Evolutionary conservation across 2,329 filamentous ascomycete species (phyloP).

Genomic region (Aspergillus sp.): DNA sequence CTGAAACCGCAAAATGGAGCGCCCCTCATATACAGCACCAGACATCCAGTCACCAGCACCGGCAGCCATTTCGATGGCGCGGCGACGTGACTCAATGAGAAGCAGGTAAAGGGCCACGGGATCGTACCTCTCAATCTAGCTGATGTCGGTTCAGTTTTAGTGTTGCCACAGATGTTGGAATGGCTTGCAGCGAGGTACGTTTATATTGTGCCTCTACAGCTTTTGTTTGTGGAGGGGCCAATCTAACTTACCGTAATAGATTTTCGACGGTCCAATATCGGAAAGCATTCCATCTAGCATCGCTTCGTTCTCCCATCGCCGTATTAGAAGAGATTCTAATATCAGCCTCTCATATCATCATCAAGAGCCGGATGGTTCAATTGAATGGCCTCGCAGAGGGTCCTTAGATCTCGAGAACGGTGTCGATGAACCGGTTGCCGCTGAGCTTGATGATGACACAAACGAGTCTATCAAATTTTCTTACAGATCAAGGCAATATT

Average conservation of each 20-base stretch:
- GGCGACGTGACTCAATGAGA: constrained; percentile 38
- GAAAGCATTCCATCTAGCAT: constrained; percentile 95
- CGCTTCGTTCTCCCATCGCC: constrained; percentile 85
- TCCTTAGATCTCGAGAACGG: constrained; percentile 46
- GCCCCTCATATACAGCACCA: constrained; percentile 24
- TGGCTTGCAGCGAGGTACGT: constrained; percentile 89
- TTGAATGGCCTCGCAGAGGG: constrained; percentile 52
- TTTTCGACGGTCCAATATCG: constrained; percentile 88
- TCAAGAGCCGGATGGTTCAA: constrained; percentile 65
- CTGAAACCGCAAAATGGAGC: constrained; percentile 28
- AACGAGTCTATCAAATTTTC: constrained; percentile 37
- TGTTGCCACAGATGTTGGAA: constrained; percentile 93
- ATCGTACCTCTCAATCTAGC: constrained; percentile 1
- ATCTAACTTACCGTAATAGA: constrained; percentile 38
- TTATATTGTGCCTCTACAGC: not conserved
- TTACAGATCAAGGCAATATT: constrained; percentile 34
- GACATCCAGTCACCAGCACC: constrained; percentile 23
- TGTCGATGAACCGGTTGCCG: constrained; percentile 41
- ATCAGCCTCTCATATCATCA: constrained; percentile 92
- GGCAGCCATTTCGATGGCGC: constrained; percentile 20
- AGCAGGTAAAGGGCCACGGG: constrained; percentile 34
- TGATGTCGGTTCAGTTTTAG: constrained; percentile 54
- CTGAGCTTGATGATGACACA: constrained; percentile 36
- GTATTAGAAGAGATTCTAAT: constrained; percentile 76
- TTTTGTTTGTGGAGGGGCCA: not conserved